These are phyloP conservation scores for Fusarium drepaniforme DNA, from an alignment of 2,329 filamentous ascomycete species.

Conservation along the genomic window DNA sequence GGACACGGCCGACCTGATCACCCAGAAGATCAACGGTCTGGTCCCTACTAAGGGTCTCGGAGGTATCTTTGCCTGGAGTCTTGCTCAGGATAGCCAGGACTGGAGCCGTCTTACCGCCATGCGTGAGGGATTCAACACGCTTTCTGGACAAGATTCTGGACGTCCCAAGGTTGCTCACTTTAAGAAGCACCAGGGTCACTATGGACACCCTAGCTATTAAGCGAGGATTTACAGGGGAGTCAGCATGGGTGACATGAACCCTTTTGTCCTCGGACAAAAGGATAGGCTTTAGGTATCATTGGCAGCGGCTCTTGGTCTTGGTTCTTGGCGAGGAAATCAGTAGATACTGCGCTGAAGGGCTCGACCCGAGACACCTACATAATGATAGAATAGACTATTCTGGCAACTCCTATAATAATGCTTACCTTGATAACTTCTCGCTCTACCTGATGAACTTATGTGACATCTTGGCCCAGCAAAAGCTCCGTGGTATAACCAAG, in stretches of 20 bases:
- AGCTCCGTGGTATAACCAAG: no score
- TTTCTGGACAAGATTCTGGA: neutral
- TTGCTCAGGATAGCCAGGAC: slow-evolving; percentile 61
- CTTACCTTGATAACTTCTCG: neutral
- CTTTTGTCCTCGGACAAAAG: neutral
- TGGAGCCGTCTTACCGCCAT: slow-evolving; percentile 59
- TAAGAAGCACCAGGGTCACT: neutral
- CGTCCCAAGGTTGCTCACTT: neutral
- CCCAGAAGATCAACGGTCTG: slow-evolving; percentile 61
- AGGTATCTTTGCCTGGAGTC: slow-evolving; percentile 66
- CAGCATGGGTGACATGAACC: neutral
- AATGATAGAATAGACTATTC: neutral
- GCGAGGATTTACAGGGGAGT: neutral
- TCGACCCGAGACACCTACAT: neutral
- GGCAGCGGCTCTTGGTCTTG: no score
- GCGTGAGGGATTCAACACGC: slow-evolving; percentile 40
- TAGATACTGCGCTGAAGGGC: no score
- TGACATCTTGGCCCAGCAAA: neutral
- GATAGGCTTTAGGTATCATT: neutral
- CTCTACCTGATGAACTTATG: neutral
- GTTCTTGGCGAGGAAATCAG: neutral
- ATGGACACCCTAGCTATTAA: neutral
- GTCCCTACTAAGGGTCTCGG: slow-evolving; percentile 54
- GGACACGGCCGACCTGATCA: slow-evolving; percentile 64
- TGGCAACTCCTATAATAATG: neutral